phyloP scores from a whole-genome alignment of 2,329 filamentous ascomycete species.

The Myriangium duriaei region DNA sequence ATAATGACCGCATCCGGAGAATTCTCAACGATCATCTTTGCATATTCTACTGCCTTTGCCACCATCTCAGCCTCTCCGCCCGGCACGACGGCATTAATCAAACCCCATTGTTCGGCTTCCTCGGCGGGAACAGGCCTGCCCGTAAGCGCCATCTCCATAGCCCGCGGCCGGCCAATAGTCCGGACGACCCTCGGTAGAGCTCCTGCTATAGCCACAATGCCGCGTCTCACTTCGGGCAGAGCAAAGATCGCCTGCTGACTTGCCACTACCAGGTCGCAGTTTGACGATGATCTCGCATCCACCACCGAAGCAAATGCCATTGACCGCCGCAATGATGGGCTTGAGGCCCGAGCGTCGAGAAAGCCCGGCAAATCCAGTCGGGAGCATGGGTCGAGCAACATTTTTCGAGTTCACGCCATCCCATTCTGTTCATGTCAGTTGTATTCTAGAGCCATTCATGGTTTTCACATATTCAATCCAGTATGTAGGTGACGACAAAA shows the following conservation, averaged over 20 bases:
- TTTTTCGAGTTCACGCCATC: conserved; percentile 19
- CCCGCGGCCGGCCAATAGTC: conserved; percentile 55
- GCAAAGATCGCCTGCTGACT: conserved; percentile 47
- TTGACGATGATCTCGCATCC: conserved; percentile 66
- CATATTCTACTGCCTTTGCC: conserved; percentile 48
- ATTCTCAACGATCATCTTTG: conserved; percentile 43
- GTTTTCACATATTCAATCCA: background rate
- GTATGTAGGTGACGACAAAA: no score
- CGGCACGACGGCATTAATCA: conserved; percentile 54
- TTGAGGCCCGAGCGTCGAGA: conserved; percentile 57
- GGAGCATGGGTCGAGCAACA: conserved; percentile 16
- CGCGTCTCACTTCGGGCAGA: conserved; percentile 58
- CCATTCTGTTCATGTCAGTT: conserved; percentile 19
- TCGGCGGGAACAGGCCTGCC: conserved; percentile 47
- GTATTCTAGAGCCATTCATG: background rate
- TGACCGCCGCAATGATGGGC: conserved; percentile 63
- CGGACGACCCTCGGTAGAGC: conserved; percentile 54
- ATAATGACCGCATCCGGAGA: conserved; percentile 68
- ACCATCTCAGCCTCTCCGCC: conserved; percentile 35
- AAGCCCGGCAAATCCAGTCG: conserved; percentile 52
- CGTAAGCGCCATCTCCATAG: conserved; percentile 57
- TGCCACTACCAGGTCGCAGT: conserved; percentile 61
- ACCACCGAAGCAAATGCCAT: conserved; percentile 62
- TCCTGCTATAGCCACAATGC: conserved; percentile 59
- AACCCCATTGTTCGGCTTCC: conserved; percentile 51